A percentile compares a stretch with the other conserved stretches of the same genome.
phyloP scores from a whole-genome alignment of 352 stramenopile genomes.

The Pythium volutum region DNA sequence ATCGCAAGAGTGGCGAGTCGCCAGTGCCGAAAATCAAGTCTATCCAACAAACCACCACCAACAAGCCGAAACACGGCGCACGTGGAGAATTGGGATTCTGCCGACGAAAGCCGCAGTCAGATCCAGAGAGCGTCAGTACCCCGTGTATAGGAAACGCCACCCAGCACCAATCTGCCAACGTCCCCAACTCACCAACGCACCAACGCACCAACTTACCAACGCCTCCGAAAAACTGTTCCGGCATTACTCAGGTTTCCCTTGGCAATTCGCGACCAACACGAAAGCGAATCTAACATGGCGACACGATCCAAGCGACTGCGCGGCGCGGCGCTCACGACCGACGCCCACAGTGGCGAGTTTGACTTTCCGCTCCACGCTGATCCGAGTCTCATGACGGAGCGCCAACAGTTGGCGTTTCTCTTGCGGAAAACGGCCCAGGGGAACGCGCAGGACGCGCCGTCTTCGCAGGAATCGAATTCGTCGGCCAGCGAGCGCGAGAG shows the following conservation, averaged over 20 bases:
- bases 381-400: slow-evolving; percentile 75
- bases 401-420: slow-evolving; percentile 75
- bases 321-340: slow-evolving; percentile 3
- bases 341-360: slow-evolving; percentile 3
- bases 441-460: slow-evolving; percentile 36
- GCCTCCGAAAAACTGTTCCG: background rate
- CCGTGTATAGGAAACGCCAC: too few relatives aligned
- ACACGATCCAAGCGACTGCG: slow-evolving; percentile 20
- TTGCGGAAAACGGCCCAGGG: slow-evolving; percentile 62
- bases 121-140: background rate
- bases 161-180: too few relatives aligned
- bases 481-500: slow-evolving; percentile 21
- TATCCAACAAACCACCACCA: slow-evolving; percentile 1
- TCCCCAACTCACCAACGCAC: background rate
- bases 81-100: background rate
- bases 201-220: background rate
- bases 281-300: slow-evolving; percentile 2
- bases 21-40: slow-evolving; percentile 1
- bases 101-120: background rate
- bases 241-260: background rate
- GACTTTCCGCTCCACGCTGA: slow-evolving; percentile 37
- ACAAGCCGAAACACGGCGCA: background rate
- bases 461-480: slow-evolving; percentile 7
- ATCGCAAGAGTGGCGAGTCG: background rate
- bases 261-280: background rate